Percentiles rank a stretch among this genome's conserved stretches.
Evolutionary conservation across 2,329 filamentous ascomycete species (phyloP).

Genomic region (Aspergillus unguis): DNA sequence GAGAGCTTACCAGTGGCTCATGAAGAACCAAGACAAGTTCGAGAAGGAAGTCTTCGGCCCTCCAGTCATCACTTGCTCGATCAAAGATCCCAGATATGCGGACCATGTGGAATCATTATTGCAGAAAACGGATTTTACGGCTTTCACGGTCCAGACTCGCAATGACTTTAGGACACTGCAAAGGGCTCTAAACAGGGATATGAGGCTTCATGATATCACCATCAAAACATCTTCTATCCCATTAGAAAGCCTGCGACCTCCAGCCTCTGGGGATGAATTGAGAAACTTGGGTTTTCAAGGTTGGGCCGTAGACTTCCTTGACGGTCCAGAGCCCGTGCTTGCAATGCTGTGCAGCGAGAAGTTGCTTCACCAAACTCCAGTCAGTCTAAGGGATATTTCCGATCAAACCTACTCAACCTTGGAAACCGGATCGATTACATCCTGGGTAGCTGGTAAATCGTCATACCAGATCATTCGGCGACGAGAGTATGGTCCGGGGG

Average conservation of each 20-base stretch:
- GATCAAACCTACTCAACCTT: conserved; percentile 68
- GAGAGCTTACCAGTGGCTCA: conserved; percentile 77
- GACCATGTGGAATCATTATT: conserved; percentile 59
- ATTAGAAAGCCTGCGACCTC: conserved; percentile 55
- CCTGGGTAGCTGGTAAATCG: conserved; percentile 67
- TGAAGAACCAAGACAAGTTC: conserved; percentile 66
- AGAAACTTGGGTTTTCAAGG: conserved; percentile 66
- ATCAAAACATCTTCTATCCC: conserved; percentile 62
- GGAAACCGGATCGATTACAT: conserved; percentile 55
- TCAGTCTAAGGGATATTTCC: conserved; percentile 61
- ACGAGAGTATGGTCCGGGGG: conserved; percentile 73
- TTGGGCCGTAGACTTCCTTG: conserved; percentile 73
- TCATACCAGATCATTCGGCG: conserved; percentile 66
- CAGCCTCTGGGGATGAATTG: conserved; percentile 57
- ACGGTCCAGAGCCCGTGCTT: conserved; percentile 77
- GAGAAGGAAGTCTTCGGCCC: conserved; percentile 76
- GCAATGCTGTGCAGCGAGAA: conserved; percentile 81
- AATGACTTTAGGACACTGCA: conserved; percentile 73
- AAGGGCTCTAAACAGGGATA: conserved; percentile 58
- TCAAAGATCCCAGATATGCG: conserved; percentile 68
- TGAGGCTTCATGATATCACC: conserved; percentile 67
- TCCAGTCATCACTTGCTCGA: conserved; percentile 72
- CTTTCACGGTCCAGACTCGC: conserved; percentile 71
- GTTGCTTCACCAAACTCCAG: conserved; percentile 65
- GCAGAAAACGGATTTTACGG: conserved; percentile 51